phyloP scores from a whole-genome alignment of 2,329 filamentous ascomycete species.

The Colletotrichum limetticola region DNA sequence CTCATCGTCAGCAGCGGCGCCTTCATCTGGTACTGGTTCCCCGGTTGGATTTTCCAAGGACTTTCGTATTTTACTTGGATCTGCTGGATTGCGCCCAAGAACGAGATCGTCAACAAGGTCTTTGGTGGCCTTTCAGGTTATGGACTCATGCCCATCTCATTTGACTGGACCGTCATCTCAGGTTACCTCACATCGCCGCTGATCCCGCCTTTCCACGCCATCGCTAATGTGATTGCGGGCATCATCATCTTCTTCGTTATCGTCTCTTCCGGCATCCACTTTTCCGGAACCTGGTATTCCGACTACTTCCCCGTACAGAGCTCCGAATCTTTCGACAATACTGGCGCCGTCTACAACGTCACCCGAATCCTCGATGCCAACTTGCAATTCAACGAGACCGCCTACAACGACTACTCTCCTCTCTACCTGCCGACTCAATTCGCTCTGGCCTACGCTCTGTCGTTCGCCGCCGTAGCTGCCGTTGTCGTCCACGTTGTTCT shows the following conservation, averaged over 20 bases:
- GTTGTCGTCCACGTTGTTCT: conserved; percentile 66
- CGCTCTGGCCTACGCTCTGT: conserved; percentile 68
- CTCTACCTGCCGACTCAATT: conserved; percentile 73
- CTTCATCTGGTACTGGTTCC: conserved; percentile 71
- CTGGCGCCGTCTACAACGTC: conserved; percentile 68
- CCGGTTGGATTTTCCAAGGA: conserved; percentile 71
- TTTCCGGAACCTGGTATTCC: conserved; percentile 65
- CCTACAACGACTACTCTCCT: conserved; percentile 73
- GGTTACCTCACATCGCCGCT: conserved; percentile 67
- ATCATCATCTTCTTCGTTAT: conserved; percentile 63
- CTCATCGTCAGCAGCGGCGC: conserved; percentile 59
- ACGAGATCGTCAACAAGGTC: conserved; percentile 70
- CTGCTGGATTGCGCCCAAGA: conserved; percentile 72
- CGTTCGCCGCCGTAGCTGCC: conserved; percentile 74
- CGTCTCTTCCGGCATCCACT: conserved; percentile 69
- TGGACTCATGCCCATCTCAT: conserved; percentile 71
- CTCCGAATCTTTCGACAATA: conserved; percentile 73
- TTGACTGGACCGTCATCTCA: conserved; percentile 73
- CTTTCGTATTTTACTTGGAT: conserved; percentile 70
- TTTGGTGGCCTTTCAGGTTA: conserved; percentile 72
- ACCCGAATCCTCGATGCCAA: conserved; percentile 66
- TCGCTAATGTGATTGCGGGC: conserved; percentile 67
- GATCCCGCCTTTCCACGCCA: conserved; percentile 69
- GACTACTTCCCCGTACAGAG: conserved; percentile 72
- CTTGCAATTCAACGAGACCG: conserved; percentile 67